Base-by-base conservation (phyloP, 2,329 filamentous ascomycete genomes). In the Pseudogymnoascus sp. region DNA sequence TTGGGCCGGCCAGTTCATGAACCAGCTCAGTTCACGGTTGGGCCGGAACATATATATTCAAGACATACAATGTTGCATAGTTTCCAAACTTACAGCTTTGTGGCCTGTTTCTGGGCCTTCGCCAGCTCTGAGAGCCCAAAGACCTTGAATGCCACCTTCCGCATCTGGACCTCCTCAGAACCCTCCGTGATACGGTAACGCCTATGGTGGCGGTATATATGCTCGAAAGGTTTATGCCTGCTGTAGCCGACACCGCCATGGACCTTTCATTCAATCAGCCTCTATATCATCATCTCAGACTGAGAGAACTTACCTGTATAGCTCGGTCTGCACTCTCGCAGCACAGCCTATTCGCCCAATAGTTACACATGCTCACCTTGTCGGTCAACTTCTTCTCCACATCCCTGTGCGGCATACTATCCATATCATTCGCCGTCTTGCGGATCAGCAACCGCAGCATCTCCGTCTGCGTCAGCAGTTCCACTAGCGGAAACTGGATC, bases 301-400 rank as follows among this genome's bases (percentile, higher is more conserved):
- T 34, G 18, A n/a, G 14, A 4, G 50, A 36, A 68, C 66, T 61
- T 66, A 75, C 80, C 75, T 87, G 84, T 28, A 87, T 87, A 2
- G 84, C 84, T 31, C 80, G 76, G 69, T 88, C 85, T 1, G 84
- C 84, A 2, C 84, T 82, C 69, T 87, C 78, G 10, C 80, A 84
- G 61, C 81, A 85, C 38, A 87, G 72, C 37, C 84, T 74, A 69
- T 87, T 87, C 0, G 83, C 84, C 78, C 82, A 87, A 70, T 85
- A 87, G 69, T 87, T 87, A 73, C 85, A 87, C 84, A 87, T 87
- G 62, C 78, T 80, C 31, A 87, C 83, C 70, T 85, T 84, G 70
- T 85, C 82, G 23, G 82, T 82, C n/a, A 87, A 75, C 66, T 77
- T 78, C 69, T 76, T 78, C 74, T 87, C 84, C 28, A 87, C 76